Percentiles rank a stretch among this genome's conserved stretches.
Conservation (phyloP, 345 rosid genomes). For the Pugionium cornutum region DNA sequence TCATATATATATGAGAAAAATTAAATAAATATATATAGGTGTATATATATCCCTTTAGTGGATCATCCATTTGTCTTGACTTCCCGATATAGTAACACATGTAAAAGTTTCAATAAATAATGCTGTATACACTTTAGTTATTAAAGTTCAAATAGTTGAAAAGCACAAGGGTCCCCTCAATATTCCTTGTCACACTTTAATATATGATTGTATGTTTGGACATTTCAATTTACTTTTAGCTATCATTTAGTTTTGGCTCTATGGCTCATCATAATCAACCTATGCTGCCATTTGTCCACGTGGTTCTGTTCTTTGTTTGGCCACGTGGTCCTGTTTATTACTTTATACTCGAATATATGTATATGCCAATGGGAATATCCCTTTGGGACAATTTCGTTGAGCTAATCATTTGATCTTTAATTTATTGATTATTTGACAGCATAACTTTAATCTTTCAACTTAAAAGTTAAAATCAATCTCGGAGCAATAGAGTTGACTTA, state of each 20-base stretch:
- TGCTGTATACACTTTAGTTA: constrained; percentile 17
- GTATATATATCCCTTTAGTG: neutral
- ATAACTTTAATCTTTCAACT: neutral
- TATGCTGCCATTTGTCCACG: constrained; percentile 28
- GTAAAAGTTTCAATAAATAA: constrained; percentile 20
- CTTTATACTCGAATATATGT: constrained; percentile 11
- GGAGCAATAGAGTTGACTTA: neutral
- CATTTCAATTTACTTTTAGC: constrained; percentile 7
- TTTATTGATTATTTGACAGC: neutral
- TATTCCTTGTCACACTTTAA: constrained; percentile 20
- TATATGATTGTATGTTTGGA: constrained; percentile 3
- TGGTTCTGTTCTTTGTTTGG: neutral
- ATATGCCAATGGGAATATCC: constrained; percentile 28
- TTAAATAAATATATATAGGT: neutral
- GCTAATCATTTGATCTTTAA: constrained; percentile 30
- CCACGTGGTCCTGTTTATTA: neutral
- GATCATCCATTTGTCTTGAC: constrained; percentile 8
- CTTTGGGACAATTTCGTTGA: constrained; percentile 22
- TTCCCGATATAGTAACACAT: constrained; percentile 32
- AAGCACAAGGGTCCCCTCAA: constrained; percentile 33
- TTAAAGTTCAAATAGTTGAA: constrained; percentile 24
- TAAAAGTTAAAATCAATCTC: neutral
- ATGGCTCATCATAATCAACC: constrained; percentile 26
- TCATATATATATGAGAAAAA: too few species aligned
- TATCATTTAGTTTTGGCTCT: constrained; percentile 25